Evolutionary conservation across 2,329 filamentous ascomycete genomes (phyloP), one percentile per base, ranked within the genome.

Genomic region (Cadophora malorum): DNA sequence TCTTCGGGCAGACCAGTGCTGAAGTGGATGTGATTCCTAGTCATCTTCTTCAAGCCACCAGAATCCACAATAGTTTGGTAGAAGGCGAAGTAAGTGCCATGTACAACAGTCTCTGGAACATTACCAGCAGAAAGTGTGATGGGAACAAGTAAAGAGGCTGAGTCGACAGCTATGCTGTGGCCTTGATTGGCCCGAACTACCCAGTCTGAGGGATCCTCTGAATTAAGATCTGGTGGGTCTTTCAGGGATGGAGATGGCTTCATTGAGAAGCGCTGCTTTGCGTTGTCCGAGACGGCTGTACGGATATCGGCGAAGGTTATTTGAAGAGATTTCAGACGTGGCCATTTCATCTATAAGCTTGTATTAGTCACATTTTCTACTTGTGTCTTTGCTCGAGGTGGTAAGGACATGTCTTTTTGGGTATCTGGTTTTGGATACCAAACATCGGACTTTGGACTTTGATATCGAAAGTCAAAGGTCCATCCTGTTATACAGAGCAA

Each of bases 181-280:
- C 96, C 96, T 81, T 98, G 96, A 77, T 96, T 97, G 33, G 96
- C 96, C 75, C 96, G 93, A 80, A 99, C 97, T 38, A 96, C 84
- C 82, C 90, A 97, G 78, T 91, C 84, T 0, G 84, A 79, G 0
- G 92, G 85, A 61, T 91, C 82, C 35, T 79, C 78, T 4, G 76
- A 77, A 0, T 73, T 72, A 38, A 65, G 75, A 67, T 72, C 62
- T 10, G 72, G 73, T 25, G 72, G 71, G 10, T 67, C 28, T 16
- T 50, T 31, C n/a, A 76, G 69, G 4, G 71, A 56, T 16, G 77
- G 75, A 70, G 81, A 85, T 56, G 86, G 86, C 64, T 93, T 90
- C 76, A 98, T 84, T 1, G 89, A 87, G 82, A 96, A 99, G 49
- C 96, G 91, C 79, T 97, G 91, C 82, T 99, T 99, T 76, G 95